These are phyloP conservation scores for Plantago lanceolata DNA, from an alignment of 305 asterid species.

Conservation along the genomic window DNA sequence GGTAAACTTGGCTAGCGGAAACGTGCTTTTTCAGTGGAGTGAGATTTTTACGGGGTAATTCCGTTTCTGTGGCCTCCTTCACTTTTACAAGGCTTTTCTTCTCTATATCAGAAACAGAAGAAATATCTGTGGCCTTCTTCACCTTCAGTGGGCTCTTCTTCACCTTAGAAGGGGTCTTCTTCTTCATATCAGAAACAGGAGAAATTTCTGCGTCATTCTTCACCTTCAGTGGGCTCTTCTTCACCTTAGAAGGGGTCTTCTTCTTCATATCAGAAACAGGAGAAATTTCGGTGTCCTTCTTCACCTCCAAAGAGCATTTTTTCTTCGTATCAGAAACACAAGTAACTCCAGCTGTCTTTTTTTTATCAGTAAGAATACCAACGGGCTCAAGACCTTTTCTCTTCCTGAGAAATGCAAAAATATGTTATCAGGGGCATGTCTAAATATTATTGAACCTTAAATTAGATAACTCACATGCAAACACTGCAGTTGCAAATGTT, in stretches of 20 bases:
- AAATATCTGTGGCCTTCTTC: not conserved
- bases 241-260: constrained; percentile 33
- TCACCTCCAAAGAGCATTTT: not conserved
- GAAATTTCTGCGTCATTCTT: not conserved
- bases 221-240: not conserved
- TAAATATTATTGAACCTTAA: not conserved
- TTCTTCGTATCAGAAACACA: not conserved
- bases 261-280: not conserved
- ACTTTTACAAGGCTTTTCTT: not conserved
- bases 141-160: not conserved
- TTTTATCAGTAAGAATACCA: not conserved
- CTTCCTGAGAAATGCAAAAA: constrained; percentile 3
- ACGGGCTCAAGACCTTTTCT: constrained; percentile 5
- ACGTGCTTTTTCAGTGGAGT: not conserved
- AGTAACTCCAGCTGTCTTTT: not conserved
- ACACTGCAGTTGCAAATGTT: constrained; percentile 84
- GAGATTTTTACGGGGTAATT: not conserved
- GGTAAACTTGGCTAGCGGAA: not conserved
- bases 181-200: not conserved
- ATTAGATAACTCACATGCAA: constrained; percentile 37
- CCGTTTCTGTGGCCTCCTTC: not conserved
- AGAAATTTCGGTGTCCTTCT: not conserved
- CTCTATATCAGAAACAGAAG: not conserved
- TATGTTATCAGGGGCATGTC: not conserved
- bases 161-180: constrained; percentile 33